Base-by-base conservation (phyloP, 2,329 filamentous ascomycete genomes). In the Scedosporium apiospermum region DNA sequence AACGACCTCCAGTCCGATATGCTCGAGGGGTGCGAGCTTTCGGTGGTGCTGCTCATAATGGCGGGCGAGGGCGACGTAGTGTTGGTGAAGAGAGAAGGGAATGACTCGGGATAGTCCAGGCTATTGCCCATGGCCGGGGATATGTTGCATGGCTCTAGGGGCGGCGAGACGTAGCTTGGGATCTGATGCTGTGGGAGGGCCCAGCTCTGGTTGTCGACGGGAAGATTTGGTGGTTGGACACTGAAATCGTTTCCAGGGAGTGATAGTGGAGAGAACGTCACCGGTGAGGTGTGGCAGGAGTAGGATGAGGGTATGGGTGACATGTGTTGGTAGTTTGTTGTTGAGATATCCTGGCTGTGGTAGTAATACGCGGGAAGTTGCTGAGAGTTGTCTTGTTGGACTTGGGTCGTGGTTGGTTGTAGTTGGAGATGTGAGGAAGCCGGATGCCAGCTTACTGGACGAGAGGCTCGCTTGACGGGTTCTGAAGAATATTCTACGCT, bases 391-490 rank as follows among this genome's bases (percentile, higher is more conserved):
- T 72, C 69, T 61, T 76, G 74, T 58, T 74, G 71, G 64, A 73
- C 72, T 16, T 75, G 70, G 69, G 71, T 71, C 69, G 71, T 71
- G 38, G 70, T 70, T 63, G 73, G 73, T 41, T 70, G 73, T 63
- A 74, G 69, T 63, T 73, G 71, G 66, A 44, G 65, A 55, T 83
- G 78, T 9, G 87, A 83, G 23, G 83, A 82, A 2, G 55, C 55
- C 14, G 88, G 87, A 71, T 92, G 89, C 89, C 89, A 92, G 77
- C 88, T 91, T 57, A 90, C 77, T 5, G 89, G 88, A 51, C 89
- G 82, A 61, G 75, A 74, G 46, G 78, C 73, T 69, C 75, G 72
- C 42, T 65, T 63, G 38, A 41, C 42, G 53, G 67, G 41, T 64
- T 66, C 12, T 12, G 57, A 26, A 23, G 60, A 18, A 10, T 59